Evolutionary conservation across 495 filamentous ascomycete genomes (phyloP), one percentile per base, ranked within the genome.

Genomic region (Penicillium pulvis): DNA sequence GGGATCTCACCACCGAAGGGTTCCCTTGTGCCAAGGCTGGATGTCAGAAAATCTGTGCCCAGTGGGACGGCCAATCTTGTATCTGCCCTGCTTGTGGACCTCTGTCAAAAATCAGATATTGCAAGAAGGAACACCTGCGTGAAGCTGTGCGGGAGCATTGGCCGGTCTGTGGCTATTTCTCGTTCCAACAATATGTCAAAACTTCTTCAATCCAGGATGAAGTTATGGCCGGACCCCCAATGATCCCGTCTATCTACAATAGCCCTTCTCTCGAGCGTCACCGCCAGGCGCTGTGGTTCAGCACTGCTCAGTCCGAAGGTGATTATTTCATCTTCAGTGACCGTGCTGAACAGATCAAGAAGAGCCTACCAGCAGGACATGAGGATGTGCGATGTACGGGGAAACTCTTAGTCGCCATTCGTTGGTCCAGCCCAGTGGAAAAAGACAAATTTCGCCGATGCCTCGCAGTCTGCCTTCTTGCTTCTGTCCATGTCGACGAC

Each of bases 21-120:
- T 28, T 28, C 6, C 28, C 28, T 10, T 81, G 79, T 48, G 59
- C 64, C 60, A 51, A 20, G 3, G 6, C 12, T 6, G 59, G 47
- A 26, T 82, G 79, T 56, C 26, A 62, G 1, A 75, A 72, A 53
- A 80, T 79, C 73, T 87, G 86, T 70, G 80, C 82, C 51, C 75
- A 79, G 26, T 72, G 71, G 66, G 77, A 83, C 50, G 55, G 59
- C 4, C 39, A 55, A 20, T 61, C 67, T 9, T 60, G 71, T 12
- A 71, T 79, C 63, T 82, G 79, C 59, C 71, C 72, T 6, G 51
- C 63, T 6, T 82, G 79, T 59, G 79, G 79, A 7, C 79, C 79
- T 1, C 78, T 60, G 56, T 75, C 74, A 7, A 23, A 51, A 30
- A 49, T 71, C 14, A 70, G 74, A 16, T 82, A 80, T 62, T 82